Base-by-base conservation (phyloP, 345 rosid genomes). In the Garcia nutans region DNA sequence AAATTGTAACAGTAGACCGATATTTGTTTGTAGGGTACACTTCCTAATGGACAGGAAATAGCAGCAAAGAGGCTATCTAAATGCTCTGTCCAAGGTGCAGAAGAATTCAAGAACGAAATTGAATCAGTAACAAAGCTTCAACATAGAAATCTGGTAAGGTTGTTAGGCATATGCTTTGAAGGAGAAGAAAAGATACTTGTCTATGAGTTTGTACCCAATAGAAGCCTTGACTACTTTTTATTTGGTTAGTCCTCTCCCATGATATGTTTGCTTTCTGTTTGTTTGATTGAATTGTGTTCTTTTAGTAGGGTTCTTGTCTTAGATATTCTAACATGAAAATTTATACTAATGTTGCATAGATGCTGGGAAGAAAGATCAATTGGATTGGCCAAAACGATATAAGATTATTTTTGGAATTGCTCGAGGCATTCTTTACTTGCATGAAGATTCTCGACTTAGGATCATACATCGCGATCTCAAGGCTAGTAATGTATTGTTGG, bases 121-220 rank as follows among this genome's bases (percentile, higher is more conserved):
- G 37, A 33, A 31, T 57, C 56, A 1, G 28, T 71, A 20, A 11
- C 64, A 9, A 55, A 71, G 74, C 63, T 71, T 33, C 74, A 56
- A 37, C 74, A 71, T 16, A 33, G 74, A 31, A 71, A 71, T 56
- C 62, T 71, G 16, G 74, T 56, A 12, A 71, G 74, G 49, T 15
- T 71, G 47, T n/a, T 71, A 8, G 64, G 74, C 19, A 2, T 71
- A 13, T 55, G 74, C 28, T 31, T 71, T n/a, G 74, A 71, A 71
- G 26, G 49, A n/a, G 76, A 61, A 47, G 76, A 73, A 37, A 73
- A 60, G 63, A 59, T 73, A 22, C 76, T 61, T 10, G 26, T 73
- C 10, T 72, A 72, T 24, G 75, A 72, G 75, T 72, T 44, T 72
- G 67, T 59, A 52, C 75, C 75, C 23, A 72, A 72, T 23, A 60